These are phyloP conservation scores for Adansonia rubrostipa DNA, from an alignment of 441 rosid species.

Conservation along the genomic window DNA sequence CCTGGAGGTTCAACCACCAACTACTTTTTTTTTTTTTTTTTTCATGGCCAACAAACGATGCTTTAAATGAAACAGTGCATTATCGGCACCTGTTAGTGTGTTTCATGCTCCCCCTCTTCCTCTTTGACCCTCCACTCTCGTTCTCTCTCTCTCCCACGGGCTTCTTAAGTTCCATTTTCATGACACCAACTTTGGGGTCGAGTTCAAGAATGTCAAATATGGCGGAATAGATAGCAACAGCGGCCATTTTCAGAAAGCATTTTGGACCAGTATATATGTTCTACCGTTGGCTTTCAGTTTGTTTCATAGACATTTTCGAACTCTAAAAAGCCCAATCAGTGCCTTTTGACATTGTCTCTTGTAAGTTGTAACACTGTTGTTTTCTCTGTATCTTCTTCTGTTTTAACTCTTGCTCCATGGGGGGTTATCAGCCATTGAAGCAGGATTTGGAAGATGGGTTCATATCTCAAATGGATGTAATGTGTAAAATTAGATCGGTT, in stretches of 20 bases:
- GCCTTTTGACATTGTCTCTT: background rate
- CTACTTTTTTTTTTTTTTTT: constrained; percentile 50
- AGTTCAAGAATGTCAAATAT: constrained; percentile 17
- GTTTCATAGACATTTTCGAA: constrained; percentile 2
- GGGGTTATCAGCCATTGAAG: no score
- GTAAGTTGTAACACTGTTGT: background rate
- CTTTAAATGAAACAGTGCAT: constrained; percentile 44
- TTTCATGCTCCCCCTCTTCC: background rate
- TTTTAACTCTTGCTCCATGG: background rate
- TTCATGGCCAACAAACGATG: constrained; percentile 37
- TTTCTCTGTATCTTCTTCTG: background rate
- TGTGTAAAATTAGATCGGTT: constrained; percentile 42
- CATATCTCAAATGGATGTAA: constrained; percentile 34
- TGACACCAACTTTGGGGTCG: constrained; percentile 9
- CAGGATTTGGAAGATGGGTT: background rate
- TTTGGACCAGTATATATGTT: background rate
- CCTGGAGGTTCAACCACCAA: constrained; percentile 81
- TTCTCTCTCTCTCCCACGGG: constrained; percentile 38
- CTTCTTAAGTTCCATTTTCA: constrained; percentile 26
- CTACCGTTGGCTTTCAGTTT: background rate
- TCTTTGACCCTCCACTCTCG: background rate
- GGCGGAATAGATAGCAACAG: background rate
- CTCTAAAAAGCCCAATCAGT: background rate
- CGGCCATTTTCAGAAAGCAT: constrained; percentile 11
- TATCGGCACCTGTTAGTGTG: constrained; percentile 6